These are phyloP conservation scores for Hippophae tibetana DNA, from an alignment of 306 rosid genomes.

Conservation along the genomic window DNA sequence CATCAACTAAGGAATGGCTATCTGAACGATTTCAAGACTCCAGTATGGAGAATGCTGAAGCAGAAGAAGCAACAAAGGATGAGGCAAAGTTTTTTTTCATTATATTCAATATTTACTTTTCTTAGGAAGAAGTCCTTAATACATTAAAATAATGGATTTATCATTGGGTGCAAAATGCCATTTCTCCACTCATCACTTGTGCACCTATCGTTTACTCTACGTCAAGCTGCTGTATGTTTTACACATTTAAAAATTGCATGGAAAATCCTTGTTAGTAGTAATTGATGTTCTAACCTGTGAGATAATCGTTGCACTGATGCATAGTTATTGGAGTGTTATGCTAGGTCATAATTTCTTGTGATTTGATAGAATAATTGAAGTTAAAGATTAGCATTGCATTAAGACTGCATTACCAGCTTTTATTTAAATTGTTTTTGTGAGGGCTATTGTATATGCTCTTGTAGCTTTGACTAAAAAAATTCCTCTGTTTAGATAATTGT, in stretches of 20 bases:
- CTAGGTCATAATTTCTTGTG: too few relatives aligned
- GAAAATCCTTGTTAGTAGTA: too few relatives aligned
- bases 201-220: too few relatives aligned
- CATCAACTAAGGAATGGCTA: constrained; percentile 95
- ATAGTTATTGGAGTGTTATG: too few relatives aligned
- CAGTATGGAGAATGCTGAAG: constrained; percentile 40
- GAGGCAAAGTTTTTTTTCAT: constrained; percentile 50
- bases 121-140: not conserved
- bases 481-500: constrained; percentile 44
- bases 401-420: not conserved
- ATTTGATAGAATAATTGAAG: too few relatives aligned
- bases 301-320: too few relatives aligned
- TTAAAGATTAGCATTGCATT: not conserved
- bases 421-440: not conserved
- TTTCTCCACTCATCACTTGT: too few relatives aligned
- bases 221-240: too few relatives aligned
- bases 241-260: too few relatives aligned
- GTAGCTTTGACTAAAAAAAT: constrained; percentile 1
- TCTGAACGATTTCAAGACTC: constrained; percentile 63
- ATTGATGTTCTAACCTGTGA: too few relatives aligned
- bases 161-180: too few relatives aligned
- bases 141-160: not conserved
- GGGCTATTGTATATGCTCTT: not conserved
- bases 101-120: constrained; percentile 5
- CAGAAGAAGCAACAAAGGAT: constrained; percentile 80